Evolutionary conservation across 805 yeast species (phyloP), one percentile per base, ranked within the genome.

Genomic region (Peterozyma xylosa): DNA sequence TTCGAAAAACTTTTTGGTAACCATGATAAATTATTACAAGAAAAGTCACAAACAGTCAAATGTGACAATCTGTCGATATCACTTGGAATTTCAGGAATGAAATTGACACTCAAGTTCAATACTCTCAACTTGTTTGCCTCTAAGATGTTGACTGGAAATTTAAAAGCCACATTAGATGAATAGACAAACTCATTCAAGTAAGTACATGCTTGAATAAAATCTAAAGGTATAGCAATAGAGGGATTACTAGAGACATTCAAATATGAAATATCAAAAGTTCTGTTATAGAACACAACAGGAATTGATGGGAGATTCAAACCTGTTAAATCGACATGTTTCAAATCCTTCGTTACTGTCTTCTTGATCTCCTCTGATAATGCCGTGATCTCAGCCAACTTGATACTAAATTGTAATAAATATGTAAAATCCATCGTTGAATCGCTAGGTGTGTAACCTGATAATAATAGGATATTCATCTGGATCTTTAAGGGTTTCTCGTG

Each of bases 401-500:
- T 74, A 30, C 82, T 80, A 58, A 90, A 88, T 51, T 87, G 85
- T 63, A 89, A 86, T 37, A 90, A 68, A 54, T 80, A 87, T 41
- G 89, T 80, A 48, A 89, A 62, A 61, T 90, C 97, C 45, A 85
- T 89, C 48, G 95, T 71, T 30, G 95, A 96, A 57, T 90, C 96
- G n/a, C 76, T 70, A 39, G 81, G 85, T 3, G 76, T 73, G 55
- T 84, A 90, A 5, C 97, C 98, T 55, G 86, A 82, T 35, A 86
- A 64, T 45, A 82, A 66, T 29, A 90, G 60, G 41, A 89, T 62
- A 38, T 84, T 82, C 53, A 82, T 73, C 60, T 89, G 96, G 45
- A 86, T 80, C 46, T 78, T 73, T 35, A 90, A 70, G 0, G 96
- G 96, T 48, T 73, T 76, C 45, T 90, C 95, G 50, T 76, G 76